These are phyloP conservation scores for Cercospora citrullina DNA, from an alignment of 2,329 filamentous ascomycete genomes.

Conservation along the genomic window DNA sequence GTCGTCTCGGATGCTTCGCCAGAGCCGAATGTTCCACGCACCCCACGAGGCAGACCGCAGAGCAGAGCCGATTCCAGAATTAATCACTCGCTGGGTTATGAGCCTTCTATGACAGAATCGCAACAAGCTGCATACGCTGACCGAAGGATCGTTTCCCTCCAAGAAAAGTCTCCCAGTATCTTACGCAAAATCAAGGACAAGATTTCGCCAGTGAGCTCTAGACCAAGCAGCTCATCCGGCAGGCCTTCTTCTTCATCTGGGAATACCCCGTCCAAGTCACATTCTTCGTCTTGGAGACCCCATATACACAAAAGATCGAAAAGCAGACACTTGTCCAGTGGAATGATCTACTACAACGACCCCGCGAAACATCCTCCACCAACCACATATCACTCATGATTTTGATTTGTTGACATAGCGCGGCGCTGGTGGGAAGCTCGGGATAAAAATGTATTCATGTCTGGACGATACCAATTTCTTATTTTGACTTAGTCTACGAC, in stretches of 20 bases:
- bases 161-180: slow-evolving; percentile 16
- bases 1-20: slow-evolving; percentile 11
- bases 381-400: slow-evolving; percentile 14
- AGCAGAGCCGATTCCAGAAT: background rate
- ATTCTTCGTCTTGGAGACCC: slow-evolving; percentile 3
- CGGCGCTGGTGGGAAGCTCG: background rate
- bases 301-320: slow-evolving; percentile 15
- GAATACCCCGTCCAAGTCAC: slow-evolving; percentile 1
- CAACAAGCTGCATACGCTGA: slow-evolving; percentile 10
- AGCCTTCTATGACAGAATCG: background rate
- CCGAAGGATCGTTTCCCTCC: background rate
- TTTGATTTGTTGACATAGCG: slow-evolving; percentile 3
- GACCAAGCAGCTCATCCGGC: slow-evolving; percentile 7
- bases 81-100: background rate
- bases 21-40: slow-evolving; percentile 10
- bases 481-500: background rate
- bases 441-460: background rate
- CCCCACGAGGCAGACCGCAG: slow-evolving; percentile 15
- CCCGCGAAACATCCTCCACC: slow-evolving; percentile 19
- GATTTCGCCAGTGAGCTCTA: slow-evolving; percentile 10
- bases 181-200: slow-evolving; percentile 17
- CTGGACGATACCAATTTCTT: background rate
- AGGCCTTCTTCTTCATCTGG: slow-evolving; percentile 3
- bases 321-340: slow-evolving; percentile 29
- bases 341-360: slow-evolving; percentile 30